These are phyloP conservation scores for Physocladia obscura DNA, from an alignment of 192 early-diverging fungal genomes.

Conservation along the genomic window DNA sequence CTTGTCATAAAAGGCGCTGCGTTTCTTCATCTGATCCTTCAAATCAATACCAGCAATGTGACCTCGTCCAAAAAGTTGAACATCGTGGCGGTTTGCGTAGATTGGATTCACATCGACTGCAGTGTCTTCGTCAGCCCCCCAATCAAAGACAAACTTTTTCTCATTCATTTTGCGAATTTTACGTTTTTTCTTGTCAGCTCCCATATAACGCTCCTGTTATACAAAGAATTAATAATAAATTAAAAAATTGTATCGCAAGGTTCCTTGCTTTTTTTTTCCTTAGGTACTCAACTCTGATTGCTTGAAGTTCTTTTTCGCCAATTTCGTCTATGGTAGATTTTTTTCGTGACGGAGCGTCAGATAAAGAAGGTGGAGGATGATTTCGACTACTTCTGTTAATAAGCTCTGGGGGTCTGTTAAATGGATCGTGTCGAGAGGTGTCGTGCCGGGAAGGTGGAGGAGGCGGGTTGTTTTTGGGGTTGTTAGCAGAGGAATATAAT, in stretches of 20 bases:
- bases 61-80: slow-evolving; percentile 82
- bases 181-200: slow-evolving; percentile 69
- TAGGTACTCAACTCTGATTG: slow-evolving; percentile 54
- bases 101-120: slow-evolving; percentile 89
- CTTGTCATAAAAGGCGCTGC: slow-evolving; percentile 68
- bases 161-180: slow-evolving; percentile 83
- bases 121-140: slow-evolving; percentile 94
- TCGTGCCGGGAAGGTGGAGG: slow-evolving; percentile 9
- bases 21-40: slow-evolving; percentile 68
- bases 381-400: slow-evolving; percentile 3
- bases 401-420: slow-evolving; percentile 14
- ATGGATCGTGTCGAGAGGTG: slow-evolving; percentile 8
- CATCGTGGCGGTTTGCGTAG: slow-evolving; percentile 71
- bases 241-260: neutral
- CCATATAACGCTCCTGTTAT: slow-evolving; percentile 71
- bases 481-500: neutral
- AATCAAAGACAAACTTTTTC: slow-evolving; percentile 97
- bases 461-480: slow-evolving; percentile 5
- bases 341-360: neutral
- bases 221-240: neutral
- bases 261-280: too few species aligned
- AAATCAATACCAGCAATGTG: slow-evolving; percentile 83
- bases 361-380: neutral
- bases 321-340: slow-evolving; percentile 28
- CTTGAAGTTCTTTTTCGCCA: slow-evolving; percentile 59